Percentiles rank a stretch among this genome's conserved stretches.
Conservation (phyloP, 345 rosid species). For the Gossypioides kirkii region DNA sequence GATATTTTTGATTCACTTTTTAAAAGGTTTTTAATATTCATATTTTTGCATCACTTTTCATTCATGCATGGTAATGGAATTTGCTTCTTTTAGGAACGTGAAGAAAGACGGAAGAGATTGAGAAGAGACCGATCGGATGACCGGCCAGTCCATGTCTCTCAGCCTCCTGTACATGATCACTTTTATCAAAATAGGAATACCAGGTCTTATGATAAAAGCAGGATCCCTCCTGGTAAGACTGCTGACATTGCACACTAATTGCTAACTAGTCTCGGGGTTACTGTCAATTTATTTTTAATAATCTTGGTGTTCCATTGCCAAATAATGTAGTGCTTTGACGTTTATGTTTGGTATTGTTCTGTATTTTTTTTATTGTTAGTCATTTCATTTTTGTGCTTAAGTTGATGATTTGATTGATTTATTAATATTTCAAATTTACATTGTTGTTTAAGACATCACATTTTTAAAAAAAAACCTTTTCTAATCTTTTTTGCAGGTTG, state of each 20-base stretch:
- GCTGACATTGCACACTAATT: background rate
- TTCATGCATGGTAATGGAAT: constrained; percentile 5
- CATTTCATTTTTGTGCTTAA: background rate
- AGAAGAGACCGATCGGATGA: constrained; percentile 59
- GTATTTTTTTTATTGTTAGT: background rate
- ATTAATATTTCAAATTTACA: background rate
- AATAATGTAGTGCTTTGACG: background rate
- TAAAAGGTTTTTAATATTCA: background rate
- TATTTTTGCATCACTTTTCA: background rate
- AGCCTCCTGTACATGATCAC: constrained; percentile 44
- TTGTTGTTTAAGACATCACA: background rate
- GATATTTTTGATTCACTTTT: background rate
- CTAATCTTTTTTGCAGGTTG: constrained; percentile 52
- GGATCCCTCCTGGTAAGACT: constrained; percentile 76
- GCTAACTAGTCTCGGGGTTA: background rate
- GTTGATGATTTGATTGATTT: background rate
- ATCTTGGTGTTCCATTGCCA: background rate
- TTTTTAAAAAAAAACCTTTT: background rate
- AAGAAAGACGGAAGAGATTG: constrained; percentile 78
- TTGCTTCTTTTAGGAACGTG: constrained; percentile 68
- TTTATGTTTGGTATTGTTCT: too few species aligned
- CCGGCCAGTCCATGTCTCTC: constrained; percentile 44
- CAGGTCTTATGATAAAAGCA: constrained; percentile 57
- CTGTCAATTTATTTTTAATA: background rate
- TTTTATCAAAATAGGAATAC: constrained; percentile 37